Base-by-base conservation (phyloP, 2,329 filamentous ascomycete genomes). In the Hypoxylon sp. region DNA sequence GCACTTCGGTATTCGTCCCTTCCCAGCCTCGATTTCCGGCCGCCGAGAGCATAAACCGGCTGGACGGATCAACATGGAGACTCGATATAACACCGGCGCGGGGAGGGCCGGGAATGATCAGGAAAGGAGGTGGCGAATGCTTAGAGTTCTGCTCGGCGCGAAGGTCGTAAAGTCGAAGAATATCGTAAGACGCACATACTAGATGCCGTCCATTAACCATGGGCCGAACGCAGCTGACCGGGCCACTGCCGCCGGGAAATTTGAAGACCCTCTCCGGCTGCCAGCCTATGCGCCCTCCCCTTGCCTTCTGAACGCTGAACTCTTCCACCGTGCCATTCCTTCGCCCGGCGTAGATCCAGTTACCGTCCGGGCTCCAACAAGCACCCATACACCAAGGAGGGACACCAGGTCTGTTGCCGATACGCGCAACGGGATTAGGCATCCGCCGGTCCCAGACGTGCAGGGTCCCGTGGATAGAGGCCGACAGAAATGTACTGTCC, bases 321-420 rank as follows among this genome's bases (percentile, higher is more conserved):
- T 99, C 95, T 67, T 99, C 95, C 0, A 99, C 95, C 0, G 92
- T 96, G 48, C 92, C 85, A 74, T 98, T 98, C 55, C 95, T 83
- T 23, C 95, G 83, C 0, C 95, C 95, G 0, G 90, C 93, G 75
- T 97, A 99, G 68, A 99, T 93, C 74, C 86, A 92, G 75, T 98
- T 98, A 11, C 95, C 95, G 72, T 97, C 91, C 0, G 92, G 92
- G 51, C 90, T 94, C 95, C 95, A 99, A 77, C 92, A 97, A 0
- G 92, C 92, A 65, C 91, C 93, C 87, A 97, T 97, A 74, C 94
- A 98, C 94, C 94, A 99, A 0, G 94, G 95, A 1, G 95, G 94
- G 0, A 92, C 90, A 15, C 87, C 87, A 9, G 86, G 84, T 9
- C 87, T 81, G 15, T 90, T 91, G 1, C 82, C 81, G 54, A 98